Base-by-base conservation (phyloP, 2,329 filamentous ascomycete species). In the Cytospora piceae region DNA sequence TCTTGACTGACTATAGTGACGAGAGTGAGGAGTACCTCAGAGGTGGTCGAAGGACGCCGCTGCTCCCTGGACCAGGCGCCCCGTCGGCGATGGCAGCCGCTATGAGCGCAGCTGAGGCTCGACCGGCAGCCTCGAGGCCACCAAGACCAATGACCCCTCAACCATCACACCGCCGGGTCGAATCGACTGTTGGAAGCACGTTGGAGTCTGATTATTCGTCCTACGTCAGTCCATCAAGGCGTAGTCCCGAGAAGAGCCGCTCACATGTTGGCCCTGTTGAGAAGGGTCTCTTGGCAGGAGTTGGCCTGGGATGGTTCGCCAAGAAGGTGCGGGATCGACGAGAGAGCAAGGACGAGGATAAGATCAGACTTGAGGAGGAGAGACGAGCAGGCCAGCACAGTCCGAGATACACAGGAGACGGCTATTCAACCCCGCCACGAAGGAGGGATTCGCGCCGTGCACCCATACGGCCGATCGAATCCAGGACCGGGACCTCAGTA, bases 341-440 rank as follows among this genome's bases (percentile, higher is more conserved):
- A 73, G 81, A 85, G 70, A 75, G 81, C 74, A 78, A 84, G 73
- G 82, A 89, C 74, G 78, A 85, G 70, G 78, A 81, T 32, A 78
- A 78, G 59, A 73, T 79, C 66, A 80, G 72, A 67, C 78, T 78
- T 61, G 83, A 83, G 67, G 83, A 82, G 58, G 81, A 82, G 34
- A 77, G 80, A 69, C 83, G 87, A 61, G 85, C 87, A 27, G 84
- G 91, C 6, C 85, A 85, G 42, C 83, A 83, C 37, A 81, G 84
- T n/a, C 86, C 87, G 27, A 82, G 82, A 70, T 92, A 86, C 68
- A 92, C 90, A 2, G 90, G 87, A 32, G 91, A 93, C 73, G 89
- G 89, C 31, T 81, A 84, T 67, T 79, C 80, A 3, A 82, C 82
- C 20, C 82, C 85, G 2, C 75, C 80, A 0, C 77, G 83, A 29